phyloP scores from a whole-genome alignment of 768 basidiomycete genomes.

The Asterophora parasitica region DNA sequence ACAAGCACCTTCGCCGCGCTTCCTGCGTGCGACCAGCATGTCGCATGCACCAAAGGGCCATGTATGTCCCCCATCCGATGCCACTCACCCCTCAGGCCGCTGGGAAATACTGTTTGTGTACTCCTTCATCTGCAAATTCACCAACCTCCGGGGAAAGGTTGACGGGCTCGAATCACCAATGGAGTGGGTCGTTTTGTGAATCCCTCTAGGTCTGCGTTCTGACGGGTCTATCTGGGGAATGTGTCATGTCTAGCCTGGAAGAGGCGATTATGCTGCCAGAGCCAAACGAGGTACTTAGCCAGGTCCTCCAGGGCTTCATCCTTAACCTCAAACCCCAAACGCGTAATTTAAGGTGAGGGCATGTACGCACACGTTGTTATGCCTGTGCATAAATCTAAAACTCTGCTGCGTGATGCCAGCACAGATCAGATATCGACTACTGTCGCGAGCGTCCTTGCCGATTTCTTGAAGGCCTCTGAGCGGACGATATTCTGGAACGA shows the following conservation, averaged over 20 bases:
- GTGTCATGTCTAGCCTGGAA: constrained; percentile 56
- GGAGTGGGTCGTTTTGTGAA: constrained; percentile 59
- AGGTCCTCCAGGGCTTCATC: constrained; percentile 71
- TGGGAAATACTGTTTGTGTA: constrained; percentile 89
- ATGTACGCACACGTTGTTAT: constrained; percentile 25
- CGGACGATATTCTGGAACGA: constrained; percentile 82
- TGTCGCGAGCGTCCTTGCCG: constrained; percentile 60
- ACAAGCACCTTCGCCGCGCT: constrained; percentile 28
- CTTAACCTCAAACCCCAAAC: constrained; percentile 80
- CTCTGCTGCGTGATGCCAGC: constrained; percentile 40
- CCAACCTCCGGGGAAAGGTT: constrained; percentile 65
- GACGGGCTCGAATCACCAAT: constrained; percentile 77
- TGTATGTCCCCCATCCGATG: constrained; percentile 55
- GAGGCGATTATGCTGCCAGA: constrained; percentile 69
- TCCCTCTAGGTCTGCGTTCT: constrained; percentile 6
- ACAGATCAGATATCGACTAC: constrained; percentile 80
- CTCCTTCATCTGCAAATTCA: constrained; percentile 81
- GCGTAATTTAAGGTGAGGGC: constrained; percentile 82
- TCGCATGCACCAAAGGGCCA: constrained; percentile 38
- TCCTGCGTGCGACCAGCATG: constrained; percentile 35
- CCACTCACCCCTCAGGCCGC: constrained; percentile 71
- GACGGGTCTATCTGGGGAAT: constrained; percentile 29
- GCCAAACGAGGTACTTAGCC: constrained; percentile 67
- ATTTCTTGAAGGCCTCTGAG: constrained; percentile 69
- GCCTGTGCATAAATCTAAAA: constrained; percentile 28